A percentile compares a stretch with the other conserved stretches of the same genome.
Evolutionary conservation across 2,329 filamentous ascomycete genomes (phyloP).

Genomic region (Colletotrichum sp.): DNA sequence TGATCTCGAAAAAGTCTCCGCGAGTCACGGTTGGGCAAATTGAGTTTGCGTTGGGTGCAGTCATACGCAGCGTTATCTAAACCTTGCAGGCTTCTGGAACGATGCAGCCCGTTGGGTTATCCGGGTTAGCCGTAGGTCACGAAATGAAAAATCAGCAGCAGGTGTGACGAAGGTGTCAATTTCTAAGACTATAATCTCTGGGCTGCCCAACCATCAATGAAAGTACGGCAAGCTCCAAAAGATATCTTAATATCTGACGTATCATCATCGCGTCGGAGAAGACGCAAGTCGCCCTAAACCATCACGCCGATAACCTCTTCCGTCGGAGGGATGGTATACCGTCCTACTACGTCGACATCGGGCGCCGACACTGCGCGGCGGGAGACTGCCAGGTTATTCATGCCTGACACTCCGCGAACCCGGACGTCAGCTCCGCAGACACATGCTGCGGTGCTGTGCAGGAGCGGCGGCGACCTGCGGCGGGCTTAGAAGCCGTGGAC

Average conservation of each 20-base stretch:
- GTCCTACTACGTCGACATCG: slow-evolving; percentile 19
- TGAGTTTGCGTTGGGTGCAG: not conserved
- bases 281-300: slow-evolving; percentile 23
- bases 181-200: not conserved
- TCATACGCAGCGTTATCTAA: not conserved
- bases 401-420: slow-evolving; percentile 1
- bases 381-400: not conserved
- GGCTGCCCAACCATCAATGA: not conserved
- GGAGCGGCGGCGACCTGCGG: slow-evolving; percentile 43
- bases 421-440: slow-evolving; percentile 12
- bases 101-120: not conserved
- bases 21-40: not conserved
- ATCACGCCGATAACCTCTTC: slow-evolving; percentile 13
- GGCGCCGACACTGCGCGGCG: slow-evolving; percentile 17
- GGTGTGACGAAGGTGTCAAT: slow-evolving; percentile 2
- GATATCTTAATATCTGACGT: not conserved
- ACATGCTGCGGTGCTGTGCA: slow-evolving; percentile 16
- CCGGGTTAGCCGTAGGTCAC: not conserved
- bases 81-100: not conserved
- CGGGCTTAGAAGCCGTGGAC: slow-evolving; percentile 60
- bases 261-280: slow-evolving; percentile 12
- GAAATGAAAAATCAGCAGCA: not conserved
- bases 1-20: not conserved
- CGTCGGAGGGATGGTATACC: slow-evolving; percentile 13
- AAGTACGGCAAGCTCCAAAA: not conserved